Base-by-base conservation (phyloP, 208 protist species). In the Leishmania tropica region DNA sequence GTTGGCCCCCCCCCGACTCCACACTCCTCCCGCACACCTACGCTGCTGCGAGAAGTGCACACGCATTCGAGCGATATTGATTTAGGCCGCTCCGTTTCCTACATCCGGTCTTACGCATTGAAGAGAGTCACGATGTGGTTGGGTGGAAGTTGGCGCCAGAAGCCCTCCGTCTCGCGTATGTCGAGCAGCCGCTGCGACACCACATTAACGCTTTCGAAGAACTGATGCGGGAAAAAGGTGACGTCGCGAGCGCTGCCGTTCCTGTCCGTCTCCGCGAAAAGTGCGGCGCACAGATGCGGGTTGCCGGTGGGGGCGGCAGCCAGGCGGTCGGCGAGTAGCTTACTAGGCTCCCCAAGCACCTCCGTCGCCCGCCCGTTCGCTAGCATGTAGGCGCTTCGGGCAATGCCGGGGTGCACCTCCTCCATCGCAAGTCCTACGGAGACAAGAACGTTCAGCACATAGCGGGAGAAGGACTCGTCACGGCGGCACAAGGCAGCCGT, bases 371-470 rank as follows among this genome's bases (percentile, higher is more conserved):
- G 80, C 24, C 42, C 65, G 56, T 68, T 47, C 28, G 81, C 83
- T 37, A 88, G 67, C n/a, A 58, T 80, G 83, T 88, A 93, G 62
- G 83, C 74, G 81, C 83, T 87, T 19, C 81, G 85, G 1, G 89
- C 79, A 7, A 92, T 81, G 17, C 79, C 53, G 19, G 89, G 86
- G 28, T 87, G 82, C 35, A 84, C 74, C 35, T 80, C 62, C 78
- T 94, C 91, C 85, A 92, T 84, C 28, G 88, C 73, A 15, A 93
- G 60, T 0, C 86, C 91, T 53, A 92, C 65, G 0, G 87, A 81
- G 6, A 95, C 71, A 37, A 95, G 84, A 7, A 82, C 83, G 81
- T 92, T 89, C 45, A 91, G 75, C 19, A 89, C 79, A 79, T 86
- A 92, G 19, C 80, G 48, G 6, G 88, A 74, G 76, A 93, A 89